A percentile compares a stretch with the other conserved stretches of the same genome.
phyloP scores from a whole-genome alignment of 805 yeast species.

The Cyberlindnera nakhonratchasimensis region DNA sequence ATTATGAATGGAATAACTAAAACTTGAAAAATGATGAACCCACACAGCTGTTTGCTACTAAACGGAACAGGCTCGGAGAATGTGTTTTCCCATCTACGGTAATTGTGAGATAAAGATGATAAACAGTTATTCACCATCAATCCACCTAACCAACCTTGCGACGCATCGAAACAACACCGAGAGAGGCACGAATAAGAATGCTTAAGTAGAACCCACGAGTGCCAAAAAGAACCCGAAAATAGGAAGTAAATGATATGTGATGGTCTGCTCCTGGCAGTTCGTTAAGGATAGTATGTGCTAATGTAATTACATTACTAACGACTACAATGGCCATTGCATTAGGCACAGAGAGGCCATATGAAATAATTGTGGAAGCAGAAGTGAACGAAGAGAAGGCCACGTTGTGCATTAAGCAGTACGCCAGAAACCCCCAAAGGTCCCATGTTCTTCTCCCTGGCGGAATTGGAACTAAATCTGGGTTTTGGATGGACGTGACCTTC shows the following conservation, averaged over 20 bases:
- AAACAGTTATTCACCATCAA: conserved; percentile 6
- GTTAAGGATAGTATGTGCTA: conserved; percentile 42
- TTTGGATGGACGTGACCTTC: conserved; percentile 3
- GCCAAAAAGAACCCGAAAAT: conserved; percentile 45
- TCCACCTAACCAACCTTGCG: conserved; percentile 11
- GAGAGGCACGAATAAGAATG: conserved; percentile 37
- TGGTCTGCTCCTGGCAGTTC: conserved; percentile 47
- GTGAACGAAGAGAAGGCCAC: conserved; percentile 45
- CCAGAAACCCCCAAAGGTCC: conserved; percentile 38
- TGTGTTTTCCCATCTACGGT: conserved; percentile 7
- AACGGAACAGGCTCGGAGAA: conserved; percentile 10
- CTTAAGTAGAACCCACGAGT: conserved; percentile 42
- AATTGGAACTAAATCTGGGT: conserved; percentile 15
- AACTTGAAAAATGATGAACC: conserved; percentile 6
- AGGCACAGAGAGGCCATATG: conserved; percentile 42
- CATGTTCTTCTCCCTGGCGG: conserved; percentile 32
- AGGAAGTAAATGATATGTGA: conserved; percentile 46
- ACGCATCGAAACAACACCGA: conserved; percentile 21
- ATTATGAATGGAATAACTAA: conserved; percentile 3
- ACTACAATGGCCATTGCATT: conserved; percentile 41
- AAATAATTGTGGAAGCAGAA: conserved; percentile 43
- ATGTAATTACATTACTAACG: conserved; percentile 46
- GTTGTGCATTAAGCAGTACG: conserved; percentile 45
- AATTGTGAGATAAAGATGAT: not conserved
- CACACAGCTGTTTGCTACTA: conserved; percentile 5